A percentile compares a stretch with the other conserved stretches of the same genome.
These are phyloP conservation scores for Arthrinium puccinioides DNA, from an alignment of 2,329 filamentous ascomycete genomes.

Conservation along the genomic window DNA sequence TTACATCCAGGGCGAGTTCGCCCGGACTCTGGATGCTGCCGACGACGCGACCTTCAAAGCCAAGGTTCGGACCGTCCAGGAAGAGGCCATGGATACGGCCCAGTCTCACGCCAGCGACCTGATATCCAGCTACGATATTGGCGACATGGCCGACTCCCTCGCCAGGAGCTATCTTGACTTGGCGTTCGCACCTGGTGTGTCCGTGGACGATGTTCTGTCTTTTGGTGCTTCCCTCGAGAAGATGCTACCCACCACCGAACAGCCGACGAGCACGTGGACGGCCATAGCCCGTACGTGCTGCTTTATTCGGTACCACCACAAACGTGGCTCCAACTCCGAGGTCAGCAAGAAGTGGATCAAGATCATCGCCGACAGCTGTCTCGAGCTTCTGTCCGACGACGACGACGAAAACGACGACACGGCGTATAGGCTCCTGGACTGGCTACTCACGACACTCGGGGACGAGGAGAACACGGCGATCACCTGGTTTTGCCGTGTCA, in stretches of 20 bases:
- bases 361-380: slow-evolving; percentile 13
- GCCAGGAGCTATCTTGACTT: slow-evolving; percentile 17
- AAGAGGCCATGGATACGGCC: slow-evolving; percentile 15
- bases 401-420: slow-evolving; percentile 20
- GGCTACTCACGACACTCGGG: slow-evolving; percentile 13
- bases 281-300: slow-evolving; percentile 14
- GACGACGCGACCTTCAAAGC: slow-evolving; percentile 9
- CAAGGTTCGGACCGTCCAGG: slow-evolving; percentile 14
- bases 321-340: slow-evolving; percentile 11
- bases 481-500: slow-evolving; percentile 17
- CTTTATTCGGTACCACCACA: slow-evolving; percentile 19
- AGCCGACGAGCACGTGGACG: slow-evolving; percentile 11
- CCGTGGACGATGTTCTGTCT: slow-evolving; percentile 11
- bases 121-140: slow-evolving; percentile 12
- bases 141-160: slow-evolving; percentile 14
- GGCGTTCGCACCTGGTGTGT: slow-evolving; percentile 12
- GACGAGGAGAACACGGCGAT: slow-evolving; percentile 15
- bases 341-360: slow-evolving; percentile 11
- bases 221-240: slow-evolving; percentile 13
- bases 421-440: slow-evolving; percentile 16
- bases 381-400: slow-evolving; percentile 20
- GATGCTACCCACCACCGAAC: slow-evolving; percentile 15
- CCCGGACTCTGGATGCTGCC: slow-evolving; percentile 14
- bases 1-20: slow-evolving; percentile 16
- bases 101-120: slow-evolving; percentile 14